These are phyloP conservation scores for Collariella sp. DNA, from an alignment of 495 filamentous ascomycete genomes.

Conservation along the genomic window DNA sequence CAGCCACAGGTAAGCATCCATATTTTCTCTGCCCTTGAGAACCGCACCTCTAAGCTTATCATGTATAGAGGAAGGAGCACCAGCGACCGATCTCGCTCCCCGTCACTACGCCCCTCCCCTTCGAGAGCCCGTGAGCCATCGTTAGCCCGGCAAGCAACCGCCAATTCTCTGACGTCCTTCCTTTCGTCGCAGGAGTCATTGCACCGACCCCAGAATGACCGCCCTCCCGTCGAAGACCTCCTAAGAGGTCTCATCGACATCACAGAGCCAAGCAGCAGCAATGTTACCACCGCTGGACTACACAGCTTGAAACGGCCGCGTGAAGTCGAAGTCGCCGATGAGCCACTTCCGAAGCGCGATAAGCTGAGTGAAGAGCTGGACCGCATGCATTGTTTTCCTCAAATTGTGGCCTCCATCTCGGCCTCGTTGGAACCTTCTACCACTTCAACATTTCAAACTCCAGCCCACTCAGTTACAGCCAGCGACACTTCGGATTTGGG, in stretches of 20 bases:
- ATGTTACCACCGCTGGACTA: not conserved
- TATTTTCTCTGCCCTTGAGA: not conserved
- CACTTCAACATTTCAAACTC: not conserved
- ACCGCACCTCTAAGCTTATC: not conserved
- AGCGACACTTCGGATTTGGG: not conserved
- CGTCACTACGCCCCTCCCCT: conserved; percentile 5
- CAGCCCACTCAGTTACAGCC: not conserved
- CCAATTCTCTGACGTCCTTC: conserved; percentile 15
- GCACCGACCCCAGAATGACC: conserved; percentile 8
- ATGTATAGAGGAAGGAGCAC: conserved; percentile 1
- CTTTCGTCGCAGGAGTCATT: conserved; percentile 6
- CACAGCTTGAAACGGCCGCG: conserved; percentile 20
- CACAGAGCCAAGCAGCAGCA: conserved; percentile 1
- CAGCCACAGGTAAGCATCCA: conserved; percentile 17
- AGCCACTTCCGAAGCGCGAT: conserved; percentile 23
- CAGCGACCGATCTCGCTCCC: conserved; percentile 1
- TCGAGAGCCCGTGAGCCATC: conserved; percentile 10
- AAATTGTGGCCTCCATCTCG: not conserved
- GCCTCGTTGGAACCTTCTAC: not conserved
- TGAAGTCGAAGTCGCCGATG: conserved; percentile 15
- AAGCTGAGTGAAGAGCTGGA: conserved; percentile 24
- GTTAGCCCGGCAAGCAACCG: conserved; percentile 7
- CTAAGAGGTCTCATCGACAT: conserved; percentile 20
- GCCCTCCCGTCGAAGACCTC: conserved; percentile 14
- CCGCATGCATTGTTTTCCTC: conserved; percentile 3